These are phyloP conservation scores for Rhizopus stolonifer DNA, from an alignment of 371 early-diverging fungal genomes.

Conservation along the genomic window DNA sequence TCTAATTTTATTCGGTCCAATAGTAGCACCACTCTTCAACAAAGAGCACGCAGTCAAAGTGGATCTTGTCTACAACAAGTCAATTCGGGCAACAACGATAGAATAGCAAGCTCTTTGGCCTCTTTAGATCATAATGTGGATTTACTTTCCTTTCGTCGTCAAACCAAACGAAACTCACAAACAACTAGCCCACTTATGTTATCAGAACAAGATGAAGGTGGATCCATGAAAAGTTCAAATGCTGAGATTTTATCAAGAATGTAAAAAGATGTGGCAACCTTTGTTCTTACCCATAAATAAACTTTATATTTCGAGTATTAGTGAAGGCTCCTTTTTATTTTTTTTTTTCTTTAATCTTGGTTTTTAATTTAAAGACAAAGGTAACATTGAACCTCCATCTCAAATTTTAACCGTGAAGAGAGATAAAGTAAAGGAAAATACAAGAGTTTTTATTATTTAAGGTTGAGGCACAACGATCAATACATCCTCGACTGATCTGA, in stretches of 20 bases:
- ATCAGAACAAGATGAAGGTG: background rate
- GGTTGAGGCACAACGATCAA: constrained; percentile 39
- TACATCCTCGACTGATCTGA: constrained; percentile 56
- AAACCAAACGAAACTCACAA: background rate
- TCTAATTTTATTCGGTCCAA: constrained; percentile 24
- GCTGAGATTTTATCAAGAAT: too few relatives aligned
- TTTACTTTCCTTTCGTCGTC: background rate
- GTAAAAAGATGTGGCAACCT: too few relatives aligned
- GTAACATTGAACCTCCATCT: background rate
- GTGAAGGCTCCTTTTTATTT: background rate
- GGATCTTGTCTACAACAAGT: constrained; percentile 8
- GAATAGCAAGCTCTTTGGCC: background rate
- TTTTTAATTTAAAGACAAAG: background rate
- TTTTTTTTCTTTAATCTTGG: background rate
- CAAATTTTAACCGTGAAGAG: background rate
- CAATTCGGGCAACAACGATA: background rate
- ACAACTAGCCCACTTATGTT: background rate
- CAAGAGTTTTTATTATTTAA: background rate
- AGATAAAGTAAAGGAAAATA: background rate
- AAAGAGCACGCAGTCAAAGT: constrained; percentile 11
- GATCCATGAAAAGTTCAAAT: too few relatives aligned
- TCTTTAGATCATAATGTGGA: background rate
- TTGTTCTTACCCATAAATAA: background rate
- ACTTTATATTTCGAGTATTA: background rate
- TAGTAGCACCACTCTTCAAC: constrained; percentile 6